Evolutionary conservation across 176 grass and related monocot genomes (phyloP), one percentile per base, ranked within the genome.

Genomic region (Panicum miliaceum): DNA sequence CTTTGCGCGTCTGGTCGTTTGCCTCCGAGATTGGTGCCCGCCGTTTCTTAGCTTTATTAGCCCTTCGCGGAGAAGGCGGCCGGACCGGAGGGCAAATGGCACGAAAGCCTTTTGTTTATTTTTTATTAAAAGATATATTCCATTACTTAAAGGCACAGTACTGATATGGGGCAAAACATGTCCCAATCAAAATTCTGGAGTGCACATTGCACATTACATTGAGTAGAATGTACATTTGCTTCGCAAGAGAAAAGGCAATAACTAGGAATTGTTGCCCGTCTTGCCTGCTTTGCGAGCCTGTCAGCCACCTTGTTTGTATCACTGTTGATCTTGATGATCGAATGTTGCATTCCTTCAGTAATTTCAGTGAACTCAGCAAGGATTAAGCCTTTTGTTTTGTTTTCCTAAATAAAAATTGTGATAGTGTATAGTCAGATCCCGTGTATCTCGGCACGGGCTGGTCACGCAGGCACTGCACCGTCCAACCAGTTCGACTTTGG

Each of bases 11-110:
- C 15, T 65, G 68, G 68, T 22, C 76, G 84, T 56, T 54, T 42
- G 58, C 70, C 70, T 63, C 84, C 79, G 88, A 86, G 84, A 86
- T 67, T 66, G 59, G 27, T 83, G 88, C 79, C 84, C 22, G 57
- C 88, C 79, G 88, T 86, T 83, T 90, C 83, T 78, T 82, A 65
- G 65, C 64, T 86, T 83, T 90, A 86, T 78, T 82, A 65, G 65
- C 64, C 36, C 82, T 69, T 62, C 60, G 83, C 71, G 82, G 70
- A 64, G 40, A 34, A 47, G 36, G 19, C 37, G 62, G 81, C 53
- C 48, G 22, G 19, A 48, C 53, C 48, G 12, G 19, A 48, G 20
- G 35, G 34, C 48, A 57, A 67, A 81, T 68, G 77, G 29, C 47
- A 81, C 78, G 46, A 69, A 69, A 69, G 64, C 14, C 64, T 54